Conservation (phyloP, 2,329 filamentous ascomycete genomes). For the Fusarium algeriense region DNA sequence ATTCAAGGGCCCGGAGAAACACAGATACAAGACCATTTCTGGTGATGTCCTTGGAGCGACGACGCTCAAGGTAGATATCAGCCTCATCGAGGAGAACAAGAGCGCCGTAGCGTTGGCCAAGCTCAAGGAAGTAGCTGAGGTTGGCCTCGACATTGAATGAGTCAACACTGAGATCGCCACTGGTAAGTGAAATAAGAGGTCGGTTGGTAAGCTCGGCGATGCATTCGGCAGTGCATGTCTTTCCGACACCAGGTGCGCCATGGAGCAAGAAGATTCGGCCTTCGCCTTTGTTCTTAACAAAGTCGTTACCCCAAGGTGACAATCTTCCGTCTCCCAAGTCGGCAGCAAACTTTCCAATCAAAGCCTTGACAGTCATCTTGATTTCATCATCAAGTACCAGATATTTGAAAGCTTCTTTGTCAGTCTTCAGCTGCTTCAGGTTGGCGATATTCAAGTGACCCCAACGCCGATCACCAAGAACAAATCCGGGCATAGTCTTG, state of each 20-base stretch:
- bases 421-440: constrained; percentile 56
- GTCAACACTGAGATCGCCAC: constrained; percentile 60
- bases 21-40: constrained; percentile 63
- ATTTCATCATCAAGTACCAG: constrained; percentile 63
- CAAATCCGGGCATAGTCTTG: constrained; percentile 61
- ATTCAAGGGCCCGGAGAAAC: constrained; percentile 64
- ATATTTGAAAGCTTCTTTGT: constrained; percentile 63
- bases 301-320: constrained; percentile 60
- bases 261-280: constrained; percentile 65
- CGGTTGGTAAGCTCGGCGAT: constrained; percentile 64
- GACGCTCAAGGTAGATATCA: constrained; percentile 70
- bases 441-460: constrained; percentile 56
- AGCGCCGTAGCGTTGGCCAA: constrained; percentile 63
- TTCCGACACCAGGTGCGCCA: constrained; percentile 67
- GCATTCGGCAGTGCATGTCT: constrained; percentile 68
- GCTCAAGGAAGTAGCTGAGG: constrained; percentile 61
- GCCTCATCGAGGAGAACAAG: constrained; percentile 70
- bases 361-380: constrained; percentile 61
- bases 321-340: constrained; percentile 53
- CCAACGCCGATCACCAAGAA: constrained; percentile 60
- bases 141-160: constrained; percentile 56
- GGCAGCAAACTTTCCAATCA: constrained; percentile 61
- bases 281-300: constrained; percentile 64
- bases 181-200: constrained; percentile 65
- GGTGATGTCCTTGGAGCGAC: constrained; percentile 57